Base-by-base conservation (phyloP, 768 basidiomycete genomes). In the Suillus bovinus region DNA sequence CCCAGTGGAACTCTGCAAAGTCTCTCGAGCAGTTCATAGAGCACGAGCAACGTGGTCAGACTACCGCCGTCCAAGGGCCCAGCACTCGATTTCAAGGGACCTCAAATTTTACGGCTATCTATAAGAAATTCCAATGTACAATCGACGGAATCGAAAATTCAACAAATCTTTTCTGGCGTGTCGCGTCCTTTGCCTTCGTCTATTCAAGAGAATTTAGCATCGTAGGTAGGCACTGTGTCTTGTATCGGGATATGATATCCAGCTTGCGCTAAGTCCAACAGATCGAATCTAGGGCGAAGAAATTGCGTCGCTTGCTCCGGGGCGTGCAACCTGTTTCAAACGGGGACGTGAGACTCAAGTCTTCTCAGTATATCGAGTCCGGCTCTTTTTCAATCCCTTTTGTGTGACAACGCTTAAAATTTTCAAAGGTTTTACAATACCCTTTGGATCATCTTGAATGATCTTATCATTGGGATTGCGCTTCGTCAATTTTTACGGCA, bases 361-460 rank as follows among this genome's bases (percentile, higher is more conserved):
- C 87, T 42, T 79, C 79, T 5, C 79, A 82, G 56, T 94, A 94
- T 67, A 91, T 91, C 62, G 84, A 83, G 90, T 91, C 5, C 49
- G 1, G 42, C 33, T 31, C 22, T 31, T 20, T 24, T 34, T 16
- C 17, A 20, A 42, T 6, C n/a, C 24, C 41, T 47, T 39, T 24
- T 17, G n/a, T n/a, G 3, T 16, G 31, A 8, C 59, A 33, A n/a
- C 64, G 52, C 10, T 61, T 36, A 46, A 46, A 44, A 11, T 2
- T 52, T 46, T 38, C 14, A 27, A 58, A 95, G 93, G 58, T 95
- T 96, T 72, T 96, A 93, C 79, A 97, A 96, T 69, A 87, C 85
- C 34, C 80, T 96, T 2, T 99, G 96, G 96, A 79, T 96, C 2
- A 83, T 95, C 33, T 72, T 94, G 67, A 98, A 98, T 74, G 96